Evolutionary conservation across 148 eudicot genomes (phyloP).

Genomic region (Heliosperma pusillum): DNA sequence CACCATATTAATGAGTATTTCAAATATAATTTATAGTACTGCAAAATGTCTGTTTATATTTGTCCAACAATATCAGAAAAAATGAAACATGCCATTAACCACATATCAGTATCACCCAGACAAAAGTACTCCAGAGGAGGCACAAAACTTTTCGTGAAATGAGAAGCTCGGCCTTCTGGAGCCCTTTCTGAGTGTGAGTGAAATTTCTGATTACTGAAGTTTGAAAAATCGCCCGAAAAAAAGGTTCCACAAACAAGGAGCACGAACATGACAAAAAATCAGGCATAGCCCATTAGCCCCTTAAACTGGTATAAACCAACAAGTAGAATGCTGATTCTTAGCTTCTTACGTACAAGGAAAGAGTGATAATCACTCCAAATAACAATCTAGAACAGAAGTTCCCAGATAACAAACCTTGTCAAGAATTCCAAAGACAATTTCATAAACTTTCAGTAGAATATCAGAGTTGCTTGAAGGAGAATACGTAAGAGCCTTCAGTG

Average conservation of each 20-base stretch:
- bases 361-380: constrained; percentile 4
- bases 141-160: neutral
- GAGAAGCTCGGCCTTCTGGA: neutral
- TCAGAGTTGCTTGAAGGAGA: constrained; percentile 89
- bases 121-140: neutral
- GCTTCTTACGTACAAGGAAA: neutral
- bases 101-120: neutral
- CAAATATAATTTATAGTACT: neutral
- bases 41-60: neutral
- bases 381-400: constrained; percentile 2
- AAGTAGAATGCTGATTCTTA: neutral
- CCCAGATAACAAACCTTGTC: constrained; percentile 65
- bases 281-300: neutral
- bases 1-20: neutral
- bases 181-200: neutral
- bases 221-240: neutral
- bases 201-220: neutral
- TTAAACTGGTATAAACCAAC: constrained; percentile 1
- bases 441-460: constrained; percentile 68
- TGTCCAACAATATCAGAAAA: neutral
- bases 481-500: constrained; percentile 93
- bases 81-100: neutral
- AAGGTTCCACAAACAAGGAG: neutral
- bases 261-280: neutral
- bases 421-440: constrained; percentile 85